A percentile compares a stretch with the other conserved stretches of the same genome.
Evolutionary conservation across 768 basidiomycete species (phyloP).

Genomic region (Gymnopilus dilepis): DNA sequence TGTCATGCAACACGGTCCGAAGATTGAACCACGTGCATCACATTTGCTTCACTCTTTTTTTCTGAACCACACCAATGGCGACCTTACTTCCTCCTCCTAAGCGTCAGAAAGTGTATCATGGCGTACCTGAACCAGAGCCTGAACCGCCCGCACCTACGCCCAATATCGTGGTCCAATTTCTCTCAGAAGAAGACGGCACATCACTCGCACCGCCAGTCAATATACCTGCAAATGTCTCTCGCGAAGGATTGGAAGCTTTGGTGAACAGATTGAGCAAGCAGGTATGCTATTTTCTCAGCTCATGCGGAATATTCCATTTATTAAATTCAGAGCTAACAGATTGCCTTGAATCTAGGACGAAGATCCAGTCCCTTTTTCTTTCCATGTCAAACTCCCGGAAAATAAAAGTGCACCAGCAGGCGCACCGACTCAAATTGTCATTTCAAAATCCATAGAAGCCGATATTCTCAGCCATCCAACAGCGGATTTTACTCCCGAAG

Average conservation of each 20-base stretch:
- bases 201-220: constrained; percentile 87
- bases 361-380: constrained; percentile 91
- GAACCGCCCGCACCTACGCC: constrained; percentile 52
- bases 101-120: constrained; percentile 83
- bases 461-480: constrained; percentile 82
- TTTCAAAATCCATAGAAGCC: constrained; percentile 81
- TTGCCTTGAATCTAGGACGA: constrained; percentile 56
- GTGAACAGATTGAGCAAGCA: constrained; percentile 85
- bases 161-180: constrained; percentile 89
- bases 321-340: constrained; percentile 26
- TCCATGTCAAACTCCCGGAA: constrained; percentile 80
- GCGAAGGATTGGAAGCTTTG: constrained; percentile 86
- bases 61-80: constrained; percentile 67
- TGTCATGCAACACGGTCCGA: too few relatives aligned
- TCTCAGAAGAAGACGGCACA: constrained; percentile 84
- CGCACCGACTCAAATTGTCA: constrained; percentile 77
- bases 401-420: constrained; percentile 51
- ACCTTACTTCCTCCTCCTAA: constrained; percentile 88
- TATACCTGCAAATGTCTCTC: constrained; percentile 83
- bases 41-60: too few relatives aligned
- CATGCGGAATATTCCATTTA: constrained; percentile 23
- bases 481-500: constrained; percentile 80
- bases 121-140: constrained; percentile 66
- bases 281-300: constrained; percentile 45
- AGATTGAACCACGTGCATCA: not conserved